Conservation (phyloP, 106 monocot species). For the Cymbidium sinense region DNA sequence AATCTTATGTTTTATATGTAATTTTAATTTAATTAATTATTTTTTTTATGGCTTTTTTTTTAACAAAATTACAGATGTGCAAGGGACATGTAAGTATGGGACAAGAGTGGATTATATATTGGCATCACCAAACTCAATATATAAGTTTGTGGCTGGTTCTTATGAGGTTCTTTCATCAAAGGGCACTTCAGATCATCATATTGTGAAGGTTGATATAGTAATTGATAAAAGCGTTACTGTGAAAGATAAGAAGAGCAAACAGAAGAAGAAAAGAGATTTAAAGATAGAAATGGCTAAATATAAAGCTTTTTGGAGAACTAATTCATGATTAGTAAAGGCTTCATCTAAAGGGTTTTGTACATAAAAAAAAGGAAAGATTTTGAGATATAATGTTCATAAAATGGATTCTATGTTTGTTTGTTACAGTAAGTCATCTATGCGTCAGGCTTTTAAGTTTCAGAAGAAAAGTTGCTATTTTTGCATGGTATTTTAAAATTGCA, state of each 20-base stretch:
- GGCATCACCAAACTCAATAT: conserved; percentile 57
- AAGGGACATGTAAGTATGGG: conserved; percentile 83
- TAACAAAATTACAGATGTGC: conserved; percentile 44
- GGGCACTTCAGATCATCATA: conserved; percentile 83
- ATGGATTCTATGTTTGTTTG: no score
- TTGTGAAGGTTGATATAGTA: conserved; percentile 57
- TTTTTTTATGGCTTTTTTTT: not conserved
- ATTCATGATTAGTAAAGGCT: not conserved
- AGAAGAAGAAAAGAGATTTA: conserved; percentile 29
- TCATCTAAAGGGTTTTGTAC: no score
- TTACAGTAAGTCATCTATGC: no score
- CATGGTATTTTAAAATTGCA: no score
- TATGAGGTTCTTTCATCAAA: conserved; percentile 77
- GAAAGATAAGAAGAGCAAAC: not conserved
- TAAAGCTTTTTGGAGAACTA: conserved; percentile 39
- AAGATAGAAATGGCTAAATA: conserved; percentile 20
- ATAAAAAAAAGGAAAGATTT: no score
- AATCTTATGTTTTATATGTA: not conserved
- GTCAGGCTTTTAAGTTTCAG: no score
- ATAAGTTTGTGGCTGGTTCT: conserved; percentile 69
- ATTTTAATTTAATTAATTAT: not conserved
- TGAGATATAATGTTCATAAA: no score
- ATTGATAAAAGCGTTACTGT: not conserved
- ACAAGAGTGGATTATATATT: conserved; percentile 78
- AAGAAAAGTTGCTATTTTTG: no score